Evolutionary conservation across 495 filamentous ascomycete species (phyloP), one percentile per base, ranked within the genome.

Genomic region (Cudoniella acicularis): DNA sequence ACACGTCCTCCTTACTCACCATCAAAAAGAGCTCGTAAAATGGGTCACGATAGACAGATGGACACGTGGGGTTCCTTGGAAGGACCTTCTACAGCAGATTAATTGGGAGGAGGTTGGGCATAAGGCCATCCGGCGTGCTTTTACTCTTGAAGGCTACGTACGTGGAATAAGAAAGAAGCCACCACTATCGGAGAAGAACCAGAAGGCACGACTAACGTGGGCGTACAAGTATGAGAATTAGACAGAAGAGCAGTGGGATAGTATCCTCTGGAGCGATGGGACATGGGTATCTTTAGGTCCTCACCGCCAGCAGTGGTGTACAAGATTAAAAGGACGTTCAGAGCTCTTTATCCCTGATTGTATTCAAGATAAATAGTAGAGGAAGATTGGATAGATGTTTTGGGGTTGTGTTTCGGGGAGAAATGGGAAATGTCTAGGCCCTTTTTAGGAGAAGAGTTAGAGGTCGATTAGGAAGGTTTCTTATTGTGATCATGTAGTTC

Each of bases 371-470:
- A 11, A 27, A 23, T 23, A 49, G 1, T 49, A 52, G 24, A 56
- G 48, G 52, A 51, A 45, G 30, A 51, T 52, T 48, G 54, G 54
- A 10, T 63, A 27, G 55, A 63, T 59, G 55, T 63, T 63, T 54
- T 63, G 43, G 55, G 54, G 50, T 2, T 58, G 1, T 6, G 49
- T 63, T 23, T 45, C 20, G 22, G 45, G 60, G 10, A 58, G 42
- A 23, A 54, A 58, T 50, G 51, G 49, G 0, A 30, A 22, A 13
- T 11, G 36, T 36, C 27, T 4, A 47, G 54, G 60, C 2, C 24
- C 59, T 26, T 63, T 63, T 58, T 68, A 42, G 64, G 64, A 67
- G 59, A 70, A 66, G 58, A 56, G 65, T 25, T 65, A 23, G 59
- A 52, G 30, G 10, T 57, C 22, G 11, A 71, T 73, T 11, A 64